These are phyloP conservation scores for Trichophyton rubrum DNA, from an alignment of 2,329 filamentous ascomycete species.

Conservation along the genomic window DNA sequence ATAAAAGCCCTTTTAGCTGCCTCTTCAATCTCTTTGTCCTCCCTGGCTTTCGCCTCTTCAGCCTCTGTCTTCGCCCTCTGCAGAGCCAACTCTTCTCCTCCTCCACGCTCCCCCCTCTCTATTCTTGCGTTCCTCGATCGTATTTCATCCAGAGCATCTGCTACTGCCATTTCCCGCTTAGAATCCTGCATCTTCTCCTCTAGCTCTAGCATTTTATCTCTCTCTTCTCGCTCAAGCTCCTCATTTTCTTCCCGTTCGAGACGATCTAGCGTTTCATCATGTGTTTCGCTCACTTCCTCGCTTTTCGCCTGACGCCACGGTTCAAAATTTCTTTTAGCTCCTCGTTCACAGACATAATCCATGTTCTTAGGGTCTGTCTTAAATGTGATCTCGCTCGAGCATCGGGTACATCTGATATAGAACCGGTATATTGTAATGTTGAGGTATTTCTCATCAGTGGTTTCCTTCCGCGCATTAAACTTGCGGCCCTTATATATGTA, in stretches of 20 bases:
- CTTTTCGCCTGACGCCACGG: constrained; percentile 64
- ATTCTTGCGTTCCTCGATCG: constrained; percentile 79
- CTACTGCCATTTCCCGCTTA: constrained; percentile 89
- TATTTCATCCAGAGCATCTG: constrained; percentile 91
- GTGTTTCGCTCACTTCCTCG: constrained; percentile 55
- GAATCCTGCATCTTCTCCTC: constrained; percentile 90
- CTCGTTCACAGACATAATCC: constrained; percentile 71
- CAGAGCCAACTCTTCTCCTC: constrained; percentile 40
- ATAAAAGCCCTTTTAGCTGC: constrained; percentile 67
- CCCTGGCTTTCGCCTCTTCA: constrained; percentile 45
- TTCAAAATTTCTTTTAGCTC: constrained; percentile 87
- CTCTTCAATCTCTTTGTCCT: constrained; percentile 72
- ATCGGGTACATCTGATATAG: constrained; percentile 81
- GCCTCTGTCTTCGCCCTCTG: constrained; percentile 42
- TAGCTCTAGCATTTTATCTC: constrained; percentile 87
- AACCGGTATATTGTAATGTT: constrained; percentile 79
- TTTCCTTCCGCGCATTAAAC: constrained; percentile 92
- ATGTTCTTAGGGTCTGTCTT: constrained; percentile 86
- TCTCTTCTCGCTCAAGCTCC: constrained; percentile 53
- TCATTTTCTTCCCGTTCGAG: constrained; percentile 57
- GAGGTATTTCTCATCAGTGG: constrained; percentile 79
- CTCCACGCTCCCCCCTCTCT: constrained; percentile 60
- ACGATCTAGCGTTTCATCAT: constrained; percentile 67
- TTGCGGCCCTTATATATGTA: constrained; percentile 90
- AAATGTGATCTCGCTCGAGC: constrained; percentile 78